Base-by-base conservation (phyloP, 192 early-diverging fungal species). In the Diversispora epigaea region DNA sequence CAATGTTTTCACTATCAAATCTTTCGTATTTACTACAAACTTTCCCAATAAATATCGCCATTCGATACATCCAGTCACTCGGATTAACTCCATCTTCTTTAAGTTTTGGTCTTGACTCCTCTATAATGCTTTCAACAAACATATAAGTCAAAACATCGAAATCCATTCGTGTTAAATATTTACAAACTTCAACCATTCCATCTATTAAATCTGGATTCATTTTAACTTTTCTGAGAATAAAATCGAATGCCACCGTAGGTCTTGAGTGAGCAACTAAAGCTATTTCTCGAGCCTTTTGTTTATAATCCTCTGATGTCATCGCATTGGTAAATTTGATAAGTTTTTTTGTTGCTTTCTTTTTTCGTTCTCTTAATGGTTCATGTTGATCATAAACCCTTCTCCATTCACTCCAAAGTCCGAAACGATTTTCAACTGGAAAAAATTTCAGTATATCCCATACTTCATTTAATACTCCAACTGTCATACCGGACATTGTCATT, bases 401-500 rank as follows among this genome's bases (percentile, higher is more conserved):
- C 94, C 94, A 95, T 76, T 94, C 91, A 3, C 89, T 91, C 77
- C 94, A 95, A 3, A 94, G 79, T 0, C 82, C 82, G 67, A 84
- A 93, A 8, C 94, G 83, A 47, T 81, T 84, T 72, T 85, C 77
- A 46, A 85, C 91, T 12, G 86, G 81, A 40, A 88, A 81, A 8
- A 76, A 75, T 15, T 85, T 84, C 9, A 95, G 60, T 0, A 95
- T 68, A 22, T 80, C 72, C 91, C 92, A 94, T 0, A 93, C 64
- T 40, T 90, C 87, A 8, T 83, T 79, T 3, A 83, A 78, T 25
- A 85, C 82, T 49, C 86, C 91, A 19, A 91, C 87, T 62, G 93
- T 94, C 22, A 84, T 81, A 12, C 85, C 77, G 4, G 82, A 76
- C 25, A 87, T 77, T 0, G 91, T 87, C 0, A 93, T 68, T 2